phyloP scores from a whole-genome alignment of 176 grass and related monocot species.

The Musa acuminata region DNA sequence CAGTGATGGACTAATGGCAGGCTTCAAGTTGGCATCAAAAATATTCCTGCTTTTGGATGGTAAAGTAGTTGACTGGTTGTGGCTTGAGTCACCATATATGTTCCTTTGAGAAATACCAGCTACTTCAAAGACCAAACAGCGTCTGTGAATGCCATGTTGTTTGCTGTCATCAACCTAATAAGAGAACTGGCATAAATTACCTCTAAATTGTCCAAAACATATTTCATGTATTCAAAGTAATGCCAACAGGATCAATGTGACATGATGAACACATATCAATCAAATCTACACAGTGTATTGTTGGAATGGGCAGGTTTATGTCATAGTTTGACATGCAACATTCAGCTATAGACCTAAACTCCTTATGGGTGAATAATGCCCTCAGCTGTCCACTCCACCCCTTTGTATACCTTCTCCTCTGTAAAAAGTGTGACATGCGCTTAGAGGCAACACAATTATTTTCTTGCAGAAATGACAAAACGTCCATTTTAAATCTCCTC shows the following conservation, averaged over 20 bases:
- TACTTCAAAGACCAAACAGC: constrained; percentile 83
- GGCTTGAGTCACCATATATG: constrained; percentile 20
- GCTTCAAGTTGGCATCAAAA: constrained; percentile 30
- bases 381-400: too few species aligned
- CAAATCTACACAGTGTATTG: not conserved
- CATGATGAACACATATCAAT: not conserved
- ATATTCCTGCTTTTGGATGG: constrained; percentile 46
- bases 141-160: constrained; percentile 77
- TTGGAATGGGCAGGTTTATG: not conserved
- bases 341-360: not conserved
- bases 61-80: constrained; percentile 23
- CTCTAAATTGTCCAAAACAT: not conserved
- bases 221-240: not conserved
- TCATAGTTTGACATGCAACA: not conserved
- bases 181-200: constrained; percentile 19
- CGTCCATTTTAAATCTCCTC: too few species aligned
- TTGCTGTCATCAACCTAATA: constrained; percentile 64
- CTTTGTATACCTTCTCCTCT: too few species aligned
- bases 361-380: not conserved
- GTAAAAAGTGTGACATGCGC: too few species aligned
- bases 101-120: constrained; percentile 39
- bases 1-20: constrained; percentile 37
- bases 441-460: too few species aligned
- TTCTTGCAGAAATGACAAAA: too few species aligned
- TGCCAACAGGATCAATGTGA: not conserved